These are phyloP conservation scores for Hibiscus syriacus DNA, from an alignment of 345 rosid genomes.

Conservation along the genomic window DNA sequence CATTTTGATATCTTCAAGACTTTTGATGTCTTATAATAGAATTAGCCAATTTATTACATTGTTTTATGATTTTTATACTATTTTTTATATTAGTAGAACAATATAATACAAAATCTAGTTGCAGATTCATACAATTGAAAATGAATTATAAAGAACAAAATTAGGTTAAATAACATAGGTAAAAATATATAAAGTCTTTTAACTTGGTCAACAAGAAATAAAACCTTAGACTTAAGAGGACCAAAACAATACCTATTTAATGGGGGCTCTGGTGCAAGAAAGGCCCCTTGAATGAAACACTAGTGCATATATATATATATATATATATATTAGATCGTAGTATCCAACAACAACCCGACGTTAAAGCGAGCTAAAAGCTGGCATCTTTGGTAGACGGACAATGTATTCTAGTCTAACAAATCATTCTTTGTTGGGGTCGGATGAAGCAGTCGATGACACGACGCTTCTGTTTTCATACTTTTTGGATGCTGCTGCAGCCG, in stretches of 20 bases:
- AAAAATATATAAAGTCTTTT: not conserved
- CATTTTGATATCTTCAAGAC: too few relatives aligned
- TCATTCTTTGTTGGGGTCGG: slow-evolving; percentile 42
- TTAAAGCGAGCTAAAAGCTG: not conserved
- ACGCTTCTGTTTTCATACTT: slow-evolving; percentile 34
- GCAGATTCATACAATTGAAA: slow-evolving; percentile 4
- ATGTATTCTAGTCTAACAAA: not conserved
- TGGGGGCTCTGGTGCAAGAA: slow-evolving; percentile 10
- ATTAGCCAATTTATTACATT: too few relatives aligned
- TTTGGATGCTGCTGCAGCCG: slow-evolving; percentile 21
- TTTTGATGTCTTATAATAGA: too few relatives aligned
- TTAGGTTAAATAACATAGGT: not conserved
- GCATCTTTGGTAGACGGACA: slow-evolving; percentile 9
- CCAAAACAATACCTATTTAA: slow-evolving; percentile 14
- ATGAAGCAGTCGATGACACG: slow-evolving; percentile 42
- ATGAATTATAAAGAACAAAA: not conserved
- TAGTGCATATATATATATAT: slow-evolving; percentile 30
- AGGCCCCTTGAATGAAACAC: slow-evolving; percentile 25
- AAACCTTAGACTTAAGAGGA: slow-evolving; percentile 13
- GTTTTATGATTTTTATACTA: too few relatives aligned
- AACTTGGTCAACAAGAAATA: slow-evolving; percentile 5
- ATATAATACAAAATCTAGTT: not conserved
- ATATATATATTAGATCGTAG: slow-evolving; percentile 12
- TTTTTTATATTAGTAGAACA: too few relatives aligned
- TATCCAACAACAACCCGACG: not conserved